Conservation (phyloP, 768 basidiomycete genomes). For the Pilatotrama ljubarskyi region DNA sequence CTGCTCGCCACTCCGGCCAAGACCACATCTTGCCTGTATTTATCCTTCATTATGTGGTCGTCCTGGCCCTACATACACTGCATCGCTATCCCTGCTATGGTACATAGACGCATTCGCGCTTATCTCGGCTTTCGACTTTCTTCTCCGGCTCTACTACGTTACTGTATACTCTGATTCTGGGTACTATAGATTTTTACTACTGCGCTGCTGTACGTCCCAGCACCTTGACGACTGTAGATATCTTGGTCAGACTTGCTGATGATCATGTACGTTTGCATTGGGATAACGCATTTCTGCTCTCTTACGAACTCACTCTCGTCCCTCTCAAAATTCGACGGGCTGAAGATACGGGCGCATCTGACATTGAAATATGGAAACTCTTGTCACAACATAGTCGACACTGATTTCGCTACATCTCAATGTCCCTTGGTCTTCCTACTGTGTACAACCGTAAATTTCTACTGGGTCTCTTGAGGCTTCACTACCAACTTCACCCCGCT, state of each 20-base stretch:
- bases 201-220: background rate
- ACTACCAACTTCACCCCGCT: conserved; percentile 30
- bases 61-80: background rate
- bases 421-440: too few species aligned
- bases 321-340: too few species aligned
- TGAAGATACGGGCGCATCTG: too few species aligned
- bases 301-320: too few species aligned
- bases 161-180: background rate
- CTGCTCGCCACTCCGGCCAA: background rate
- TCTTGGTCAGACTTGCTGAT: too few species aligned
- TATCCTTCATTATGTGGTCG: background rate
- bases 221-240: background rate
- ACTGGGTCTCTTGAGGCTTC: conserved; percentile 26
- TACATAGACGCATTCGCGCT: background rate
- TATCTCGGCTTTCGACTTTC: background rate
- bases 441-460: background rate
- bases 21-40: background rate
- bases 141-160: background rate
- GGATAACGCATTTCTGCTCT: too few species aligned
- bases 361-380: too few species aligned
- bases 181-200: background rate
- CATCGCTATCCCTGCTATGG: background rate
- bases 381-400: too few species aligned
- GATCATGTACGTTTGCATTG: too few species aligned
- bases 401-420: too few species aligned